A percentile compares a stretch with the other conserved stretches of the same genome.
Conservation (phyloP, 2,329 filamentous ascomycete species). For the Fusarium sp. region DNA sequence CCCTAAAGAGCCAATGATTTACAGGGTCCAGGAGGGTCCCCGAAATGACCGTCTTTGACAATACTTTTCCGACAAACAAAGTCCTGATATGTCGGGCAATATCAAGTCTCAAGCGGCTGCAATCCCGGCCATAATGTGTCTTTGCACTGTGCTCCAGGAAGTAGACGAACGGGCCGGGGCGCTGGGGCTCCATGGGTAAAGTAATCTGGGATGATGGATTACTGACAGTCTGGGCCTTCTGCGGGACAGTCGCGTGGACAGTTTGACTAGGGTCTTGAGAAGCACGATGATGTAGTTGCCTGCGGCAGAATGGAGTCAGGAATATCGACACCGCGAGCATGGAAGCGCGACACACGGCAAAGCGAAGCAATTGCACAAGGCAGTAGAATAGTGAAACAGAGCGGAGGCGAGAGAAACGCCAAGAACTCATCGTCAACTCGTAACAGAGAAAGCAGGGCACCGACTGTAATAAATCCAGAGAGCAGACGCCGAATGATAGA, state of each 20-base stretch:
- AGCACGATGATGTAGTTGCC: constrained; percentile 47
- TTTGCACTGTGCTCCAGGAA: constrained; percentile 18
- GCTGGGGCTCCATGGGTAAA: constrained; percentile 38
- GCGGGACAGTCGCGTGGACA: constrained; percentile 46
- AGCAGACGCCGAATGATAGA: constrained; percentile 1
- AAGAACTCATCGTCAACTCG: not conserved
- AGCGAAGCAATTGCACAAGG: constrained; percentile 7
- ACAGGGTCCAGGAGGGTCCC: constrained; percentile 42
- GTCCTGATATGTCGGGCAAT: constrained; percentile 9
- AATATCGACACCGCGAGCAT: constrained; percentile 14
- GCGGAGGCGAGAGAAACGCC: constrained; percentile 13
- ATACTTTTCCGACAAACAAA: constrained; percentile 20
- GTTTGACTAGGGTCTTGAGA: constrained; percentile 34
- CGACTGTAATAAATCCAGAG: not conserved
- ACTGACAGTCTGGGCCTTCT: constrained; percentile 42
- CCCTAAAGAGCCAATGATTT: constrained; percentile 40
- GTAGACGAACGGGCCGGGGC: constrained; percentile 28
- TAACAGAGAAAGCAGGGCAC: constrained; percentile 15
- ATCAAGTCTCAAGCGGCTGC: constrained; percentile 13
- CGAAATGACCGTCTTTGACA: constrained; percentile 20
- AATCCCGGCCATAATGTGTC: constrained; percentile 17
- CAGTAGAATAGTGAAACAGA: constrained; percentile 6
- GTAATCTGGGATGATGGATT: constrained; percentile 35
- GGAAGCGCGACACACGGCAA: constrained; percentile 20
- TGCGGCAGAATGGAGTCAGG: constrained; percentile 40